Evolutionary conservation across 2,329 filamentous ascomycete genomes (phyloP).

Genomic region (Xylariaceae sp.): DNA sequence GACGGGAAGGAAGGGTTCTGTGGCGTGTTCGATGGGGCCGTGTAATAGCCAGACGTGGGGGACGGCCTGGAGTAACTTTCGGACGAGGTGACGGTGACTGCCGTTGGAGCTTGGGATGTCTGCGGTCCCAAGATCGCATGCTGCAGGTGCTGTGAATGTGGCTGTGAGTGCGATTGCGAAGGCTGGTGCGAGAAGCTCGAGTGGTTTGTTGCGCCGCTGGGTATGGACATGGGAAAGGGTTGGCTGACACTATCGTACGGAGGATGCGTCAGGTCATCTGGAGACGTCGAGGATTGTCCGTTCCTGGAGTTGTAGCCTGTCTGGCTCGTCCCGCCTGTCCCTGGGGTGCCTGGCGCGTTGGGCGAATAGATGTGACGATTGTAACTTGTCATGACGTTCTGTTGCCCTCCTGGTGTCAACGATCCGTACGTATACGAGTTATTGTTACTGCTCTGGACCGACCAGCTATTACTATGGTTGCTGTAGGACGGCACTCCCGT

Average conservation of each 20-base stretch:
- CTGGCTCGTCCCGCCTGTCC: conserved; percentile 10
- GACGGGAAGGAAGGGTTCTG: conserved; percentile 42
- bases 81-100: conserved; percentile 52
- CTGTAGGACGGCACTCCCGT: conserved; percentile 50
- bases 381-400: conserved; percentile 41
- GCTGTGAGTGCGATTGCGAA: too few relatives aligned
- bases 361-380: conserved; percentile 31
- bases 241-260: conserved; percentile 64
- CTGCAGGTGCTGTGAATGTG: conserved; percentile 27
- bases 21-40: conserved; percentile 42
- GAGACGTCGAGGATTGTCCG: conserved; percentile 52
- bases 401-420: conserved; percentile 46
- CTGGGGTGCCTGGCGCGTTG: conserved; percentile 23
- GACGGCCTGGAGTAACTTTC: conserved; percentile 54
- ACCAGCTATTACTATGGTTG: conserved; percentile 54
- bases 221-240: conserved; percentile 57
- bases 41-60: conserved; percentile 57
- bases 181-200: conserved; percentile 29
- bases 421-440: conserved; percentile 51
- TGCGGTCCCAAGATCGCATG: conserved; percentile 45
- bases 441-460: conserved; percentile 46
- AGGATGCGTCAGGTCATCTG: conserved; percentile 58
- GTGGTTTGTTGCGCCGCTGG: conserved; percentile 41
- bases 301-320: conserved; percentile 42
- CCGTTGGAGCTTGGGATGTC: conserved; percentile 43